Evolutionary conservation across 1,139 yeast genomes (phyloP).

Genomic region (Casaregolazyma suthepensis): DNA sequence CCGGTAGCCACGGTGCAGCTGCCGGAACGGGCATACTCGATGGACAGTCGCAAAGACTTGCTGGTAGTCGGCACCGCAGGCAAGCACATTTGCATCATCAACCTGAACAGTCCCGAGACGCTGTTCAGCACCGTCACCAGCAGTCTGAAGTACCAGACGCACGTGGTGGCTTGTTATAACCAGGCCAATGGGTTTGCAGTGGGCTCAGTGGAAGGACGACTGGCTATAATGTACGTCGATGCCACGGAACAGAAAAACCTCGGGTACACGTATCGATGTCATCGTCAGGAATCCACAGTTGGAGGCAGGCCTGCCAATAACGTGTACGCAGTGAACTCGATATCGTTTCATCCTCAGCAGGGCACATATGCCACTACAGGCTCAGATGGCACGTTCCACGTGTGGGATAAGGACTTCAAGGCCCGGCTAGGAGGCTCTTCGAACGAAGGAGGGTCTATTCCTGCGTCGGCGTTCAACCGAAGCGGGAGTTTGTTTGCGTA

Average conservation of each 20-base stretch:
- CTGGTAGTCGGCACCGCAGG: constrained; percentile 93
- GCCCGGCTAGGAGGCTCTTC: constrained; percentile 84
- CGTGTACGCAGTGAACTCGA: constrained; percentile 73
- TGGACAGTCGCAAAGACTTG: constrained; percentile 78
- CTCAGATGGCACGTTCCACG: constrained; percentile 86
- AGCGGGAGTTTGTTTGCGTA: constrained; percentile 85
- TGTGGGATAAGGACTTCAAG: constrained; percentile 95
- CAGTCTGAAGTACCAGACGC: constrained; percentile 90
- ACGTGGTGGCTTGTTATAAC: constrained; percentile 76
- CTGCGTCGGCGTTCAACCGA: constrained; percentile 75
- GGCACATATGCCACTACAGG: constrained; percentile 96
- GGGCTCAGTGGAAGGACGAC: constrained; percentile 93
- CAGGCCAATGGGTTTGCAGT: constrained; percentile 89
- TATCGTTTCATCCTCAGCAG: constrained; percentile 79
- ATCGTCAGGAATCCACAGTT: constrained; percentile 47
- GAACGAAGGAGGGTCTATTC: constrained; percentile 61
- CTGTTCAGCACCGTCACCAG: constrained; percentile 70
- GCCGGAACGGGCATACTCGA: constrained; percentile 87
- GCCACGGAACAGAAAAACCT: constrained; percentile 58
- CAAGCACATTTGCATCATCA: constrained; percentile 69
- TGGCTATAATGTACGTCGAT: constrained; percentile 92
- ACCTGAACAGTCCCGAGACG: constrained; percentile 70
- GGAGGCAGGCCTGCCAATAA: constrained; percentile 38
- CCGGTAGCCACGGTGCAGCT: constrained; percentile 76
- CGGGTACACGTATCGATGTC: constrained; percentile 93